These are phyloP conservation scores for Leptodontidium sp. DNA, from an alignment of 2,329 filamentous ascomycete genomes.

Conservation along the genomic window DNA sequence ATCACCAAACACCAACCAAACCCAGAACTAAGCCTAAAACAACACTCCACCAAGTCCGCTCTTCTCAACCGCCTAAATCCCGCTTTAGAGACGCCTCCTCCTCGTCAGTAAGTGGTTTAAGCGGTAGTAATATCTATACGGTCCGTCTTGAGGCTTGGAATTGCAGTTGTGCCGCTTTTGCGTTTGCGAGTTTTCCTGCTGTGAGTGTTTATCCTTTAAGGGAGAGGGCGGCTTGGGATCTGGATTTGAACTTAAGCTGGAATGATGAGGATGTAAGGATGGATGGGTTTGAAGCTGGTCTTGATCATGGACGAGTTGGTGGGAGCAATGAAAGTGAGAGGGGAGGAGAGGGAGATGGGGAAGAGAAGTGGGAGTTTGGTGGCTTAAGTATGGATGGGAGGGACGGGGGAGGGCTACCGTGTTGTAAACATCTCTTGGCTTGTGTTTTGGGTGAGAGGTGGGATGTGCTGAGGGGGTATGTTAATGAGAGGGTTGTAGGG, in stretches of 20 bases:
- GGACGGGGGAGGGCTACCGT: constrained; percentile 55
- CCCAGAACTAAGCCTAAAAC: constrained; percentile 8
- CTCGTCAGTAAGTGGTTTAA: background rate
- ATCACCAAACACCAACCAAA: background rate
- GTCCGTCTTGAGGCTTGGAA: constrained; percentile 82
- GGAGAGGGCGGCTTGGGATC: background rate
- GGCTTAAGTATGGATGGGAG: constrained; percentile 52
- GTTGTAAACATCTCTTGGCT: constrained; percentile 90
- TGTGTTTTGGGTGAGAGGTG: constrained; percentile 79
- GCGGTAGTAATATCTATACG: constrained; percentile 60
- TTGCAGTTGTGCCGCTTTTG: constrained; percentile 88
- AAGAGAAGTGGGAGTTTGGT: constrained; percentile 52
- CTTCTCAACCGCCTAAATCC: constrained; percentile 45
- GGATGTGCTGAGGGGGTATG: constrained; percentile 62
- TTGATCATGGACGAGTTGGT: background rate
- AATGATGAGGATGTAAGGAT: background rate
- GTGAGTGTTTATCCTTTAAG: background rate
- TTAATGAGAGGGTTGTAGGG: constrained; percentile 62
- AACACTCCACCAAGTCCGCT: constrained; percentile 38
- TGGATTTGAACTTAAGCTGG: constrained; percentile 32
- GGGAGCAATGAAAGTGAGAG: background rate
- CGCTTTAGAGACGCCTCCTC: constrained; percentile 47
- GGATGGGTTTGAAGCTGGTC: background rate
- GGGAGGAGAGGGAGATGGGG: background rate
- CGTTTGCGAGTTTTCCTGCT: constrained; percentile 71